A percentile compares a stretch with the other conserved stretches of the same genome.
Evolutionary conservation across 805 yeast species (phyloP).

Genomic region (Yarrowia osloensis): DNA sequence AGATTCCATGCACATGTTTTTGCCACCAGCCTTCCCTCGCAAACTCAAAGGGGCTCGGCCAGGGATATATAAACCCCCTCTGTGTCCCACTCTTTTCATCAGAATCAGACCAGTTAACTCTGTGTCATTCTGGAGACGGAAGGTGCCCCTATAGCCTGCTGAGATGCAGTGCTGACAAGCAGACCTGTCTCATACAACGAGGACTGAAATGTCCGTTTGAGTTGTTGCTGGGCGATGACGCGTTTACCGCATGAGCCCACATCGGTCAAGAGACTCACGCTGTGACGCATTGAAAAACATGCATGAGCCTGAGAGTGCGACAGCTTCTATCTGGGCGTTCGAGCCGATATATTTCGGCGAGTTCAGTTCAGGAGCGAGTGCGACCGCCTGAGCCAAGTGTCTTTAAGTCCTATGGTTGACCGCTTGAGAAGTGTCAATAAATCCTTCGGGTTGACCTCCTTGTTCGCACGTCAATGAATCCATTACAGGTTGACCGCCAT

Average conservation of each 20-base stretch:
- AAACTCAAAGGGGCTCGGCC: neutral
- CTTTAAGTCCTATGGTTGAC: neutral
- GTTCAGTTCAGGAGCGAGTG: neutral
- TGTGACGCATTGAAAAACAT: neutral
- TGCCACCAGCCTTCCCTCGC: neutral
- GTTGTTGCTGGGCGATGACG: neutral
- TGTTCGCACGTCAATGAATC: neutral
- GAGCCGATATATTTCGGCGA: neutral
- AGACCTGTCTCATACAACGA: neutral
- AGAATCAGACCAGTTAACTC: neutral
- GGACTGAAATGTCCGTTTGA: neutral
- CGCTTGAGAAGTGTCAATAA: neutral
- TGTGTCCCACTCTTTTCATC: neutral
- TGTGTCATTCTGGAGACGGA: neutral
- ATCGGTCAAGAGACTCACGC: neutral
- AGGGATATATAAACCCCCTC: neutral
- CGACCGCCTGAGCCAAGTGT: neutral
- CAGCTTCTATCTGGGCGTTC: neutral
- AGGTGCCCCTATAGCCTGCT: neutral
- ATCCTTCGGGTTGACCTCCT: neutral
- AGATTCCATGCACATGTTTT: neutral
- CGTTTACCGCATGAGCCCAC: neutral
- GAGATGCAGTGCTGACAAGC: neutral
- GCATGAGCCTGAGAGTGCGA: neutral
- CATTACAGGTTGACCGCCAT: neutral